These are phyloP conservation scores for Pholiota conissans DNA, from an alignment of 768 basidiomycete species.

Conservation along the genomic window DNA sequence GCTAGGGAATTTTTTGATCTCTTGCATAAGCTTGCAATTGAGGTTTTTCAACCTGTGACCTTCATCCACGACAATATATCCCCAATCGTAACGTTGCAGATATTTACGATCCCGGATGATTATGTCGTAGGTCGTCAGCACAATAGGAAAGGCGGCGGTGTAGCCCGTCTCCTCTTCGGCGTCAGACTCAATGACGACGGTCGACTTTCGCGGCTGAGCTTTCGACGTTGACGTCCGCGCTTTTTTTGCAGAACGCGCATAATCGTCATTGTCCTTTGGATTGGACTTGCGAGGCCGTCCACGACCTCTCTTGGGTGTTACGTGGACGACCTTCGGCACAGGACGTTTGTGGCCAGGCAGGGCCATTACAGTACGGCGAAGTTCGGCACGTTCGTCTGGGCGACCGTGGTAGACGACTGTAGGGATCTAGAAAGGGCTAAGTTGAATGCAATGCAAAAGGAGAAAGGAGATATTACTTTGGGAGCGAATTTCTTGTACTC, in stretches of 20 bases:
- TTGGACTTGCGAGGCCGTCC: constrained; percentile 14
- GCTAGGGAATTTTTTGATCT: constrained; percentile 83
- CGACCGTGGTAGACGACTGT: constrained; percentile 90
- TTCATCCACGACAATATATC: constrained; percentile 95
- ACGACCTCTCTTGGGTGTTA: constrained; percentile 15
- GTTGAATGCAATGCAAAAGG: neutral
- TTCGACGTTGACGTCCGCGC: constrained; percentile 8
- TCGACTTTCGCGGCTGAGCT: constrained; percentile 19
- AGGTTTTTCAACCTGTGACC: constrained; percentile 96
- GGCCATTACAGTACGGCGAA: constrained; percentile 65
- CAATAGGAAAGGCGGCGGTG: constrained; percentile 61
- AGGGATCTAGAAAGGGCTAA: constrained; percentile 59
- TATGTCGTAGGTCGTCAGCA: constrained; percentile 92
- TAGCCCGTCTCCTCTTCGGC: constrained; percentile 22
- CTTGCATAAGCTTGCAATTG: constrained; percentile 85
- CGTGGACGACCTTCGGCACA: constrained; percentile 10
- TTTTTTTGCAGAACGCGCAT: neutral
- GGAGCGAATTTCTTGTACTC: constrained; percentile 89
- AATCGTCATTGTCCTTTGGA: neutral
- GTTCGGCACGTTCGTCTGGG: constrained; percentile 75
- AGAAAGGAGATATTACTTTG: constrained; percentile 39
- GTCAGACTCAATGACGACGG: constrained; percentile 21
- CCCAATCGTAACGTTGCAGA: constrained; percentile 66
- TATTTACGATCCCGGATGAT: constrained; percentile 79
- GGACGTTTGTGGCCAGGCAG: constrained; percentile 17